Conservation (phyloP, 1,139 yeast genomes). For the Diutina pseudorugosa region DNA sequence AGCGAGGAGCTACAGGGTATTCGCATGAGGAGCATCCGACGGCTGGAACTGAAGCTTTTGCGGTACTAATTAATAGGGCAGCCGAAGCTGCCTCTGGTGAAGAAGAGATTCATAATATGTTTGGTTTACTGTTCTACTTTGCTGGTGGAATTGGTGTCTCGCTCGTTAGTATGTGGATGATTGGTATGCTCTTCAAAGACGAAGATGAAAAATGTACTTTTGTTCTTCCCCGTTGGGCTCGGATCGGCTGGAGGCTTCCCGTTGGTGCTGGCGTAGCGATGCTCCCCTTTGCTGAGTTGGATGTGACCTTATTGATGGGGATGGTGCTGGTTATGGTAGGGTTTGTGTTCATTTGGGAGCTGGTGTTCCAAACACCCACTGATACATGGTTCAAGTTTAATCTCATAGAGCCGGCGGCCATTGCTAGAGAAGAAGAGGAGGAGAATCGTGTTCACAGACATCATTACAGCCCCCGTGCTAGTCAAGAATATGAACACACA, state of each 20-base stretch:
- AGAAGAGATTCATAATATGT: conserved; percentile 13
- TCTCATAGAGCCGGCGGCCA: not conserved
- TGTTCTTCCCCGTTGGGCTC: conserved; percentile 5
- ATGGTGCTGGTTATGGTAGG: conserved; percentile 22
- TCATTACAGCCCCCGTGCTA: not conserved
- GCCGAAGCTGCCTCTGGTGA: conserved; percentile 10
- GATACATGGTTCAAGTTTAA: not conserved
- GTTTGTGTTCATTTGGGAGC: conserved; percentile 24
- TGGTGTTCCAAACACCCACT: conserved; percentile 18
- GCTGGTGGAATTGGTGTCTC: conserved; percentile 38
- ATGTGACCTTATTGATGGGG: conserved; percentile 33
- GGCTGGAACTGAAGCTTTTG: not conserved
- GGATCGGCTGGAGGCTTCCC: conserved; percentile 30
- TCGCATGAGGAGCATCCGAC: not conserved
- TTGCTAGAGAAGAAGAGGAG: not conserved
- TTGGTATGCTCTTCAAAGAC: conserved; percentile 14
- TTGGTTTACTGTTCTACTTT: conserved; percentile 33
- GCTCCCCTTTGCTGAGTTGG: conserved; percentile 33
- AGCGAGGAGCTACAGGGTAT: not conserved
- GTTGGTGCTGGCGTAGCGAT: conserved; percentile 26
- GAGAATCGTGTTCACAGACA: not conserved
- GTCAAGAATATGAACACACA: not conserved
- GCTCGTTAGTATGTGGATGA: conserved; percentile 19
- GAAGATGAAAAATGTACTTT: not conserved
- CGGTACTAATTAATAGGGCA: not conserved